A percentile compares a stretch with the other conserved stretches of the same genome.
Conservation (phyloP, 257 asterid species). For the Forsythia suspensa region DNA sequence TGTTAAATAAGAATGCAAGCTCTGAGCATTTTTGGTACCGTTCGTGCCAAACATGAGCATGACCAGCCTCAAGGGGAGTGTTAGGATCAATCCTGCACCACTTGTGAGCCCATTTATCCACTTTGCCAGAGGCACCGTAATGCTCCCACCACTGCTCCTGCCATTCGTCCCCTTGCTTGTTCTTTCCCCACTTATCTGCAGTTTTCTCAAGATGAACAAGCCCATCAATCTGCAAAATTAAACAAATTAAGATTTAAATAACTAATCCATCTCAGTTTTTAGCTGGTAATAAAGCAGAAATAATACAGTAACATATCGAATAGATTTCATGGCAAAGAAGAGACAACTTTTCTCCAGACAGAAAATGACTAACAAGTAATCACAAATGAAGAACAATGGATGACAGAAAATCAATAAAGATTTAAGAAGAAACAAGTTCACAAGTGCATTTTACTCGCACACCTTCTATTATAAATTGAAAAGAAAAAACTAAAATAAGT, state of each 20-base stretch:
- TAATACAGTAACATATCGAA: no score
- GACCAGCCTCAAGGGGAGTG: slow-evolving; percentile 84
- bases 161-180: slow-evolving; percentile 86
- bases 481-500: no score
- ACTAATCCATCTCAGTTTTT: not conserved
- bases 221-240: slow-evolving; percentile 61
- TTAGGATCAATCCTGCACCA: slow-evolving; percentile 92
- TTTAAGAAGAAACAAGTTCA: not conserved
- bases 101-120: slow-evolving; percentile 95
- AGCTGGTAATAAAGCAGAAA: not conserved
- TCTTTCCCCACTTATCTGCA: slow-evolving; percentile 99
- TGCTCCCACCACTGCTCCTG: slow-evolving; percentile 98
- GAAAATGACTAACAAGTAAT: not conserved
- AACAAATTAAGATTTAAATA: not conserved
- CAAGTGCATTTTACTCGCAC: not conserved
- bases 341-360: not conserved
- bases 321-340: not conserved
- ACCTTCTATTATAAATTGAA: no score
- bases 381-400: not conserved
- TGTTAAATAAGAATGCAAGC: not conserved
- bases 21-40: slow-evolving; percentile 42
- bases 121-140: slow-evolving; percentile 72
- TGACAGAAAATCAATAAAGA: not conserved
- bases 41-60: slow-evolving; percentile 98
- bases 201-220: slow-evolving; percentile 76